phyloP scores from a whole-genome alignment of 2,329 filamentous ascomycete genomes.

The Diaporthe caulivora region DNA sequence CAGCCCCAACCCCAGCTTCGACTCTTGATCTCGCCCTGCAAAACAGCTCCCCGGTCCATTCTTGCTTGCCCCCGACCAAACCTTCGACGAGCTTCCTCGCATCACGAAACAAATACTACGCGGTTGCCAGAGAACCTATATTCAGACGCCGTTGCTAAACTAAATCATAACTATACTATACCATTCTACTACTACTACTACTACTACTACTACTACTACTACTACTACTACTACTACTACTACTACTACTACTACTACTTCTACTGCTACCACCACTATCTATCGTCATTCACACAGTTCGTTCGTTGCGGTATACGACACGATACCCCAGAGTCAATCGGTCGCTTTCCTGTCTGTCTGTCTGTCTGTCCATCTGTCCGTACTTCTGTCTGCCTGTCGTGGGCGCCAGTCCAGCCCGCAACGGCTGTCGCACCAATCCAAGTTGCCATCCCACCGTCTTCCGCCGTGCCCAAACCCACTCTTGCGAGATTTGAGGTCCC shows the following conservation, averaged over 20 bases:
- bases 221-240: background rate
- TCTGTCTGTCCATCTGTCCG: background rate
- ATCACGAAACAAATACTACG: background rate
- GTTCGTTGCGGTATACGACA: background rate
- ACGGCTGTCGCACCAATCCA: slow-evolving; percentile 32
- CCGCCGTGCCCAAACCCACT: slow-evolving; percentile 13
- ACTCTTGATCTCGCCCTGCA: background rate
- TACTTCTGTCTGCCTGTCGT: background rate
- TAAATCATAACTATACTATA: slow-evolving; percentile 17
- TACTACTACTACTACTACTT: too few species aligned
- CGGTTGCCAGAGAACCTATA: background rate
- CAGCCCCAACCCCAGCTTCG: slow-evolving; percentile 6
- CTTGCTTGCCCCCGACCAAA: background rate
- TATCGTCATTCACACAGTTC: background rate
- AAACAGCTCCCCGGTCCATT: slow-evolving; percentile 16
- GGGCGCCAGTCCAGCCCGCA: slow-evolving; percentile 26
- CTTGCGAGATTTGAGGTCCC: slow-evolving; percentile 31
- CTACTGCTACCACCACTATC: background rate
- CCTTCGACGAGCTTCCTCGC: slow-evolving; percentile 9
- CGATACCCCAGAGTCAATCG: slow-evolving; percentile 15
- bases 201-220: background rate
- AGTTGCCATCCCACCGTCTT: slow-evolving; percentile 19
- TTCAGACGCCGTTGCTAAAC: background rate
- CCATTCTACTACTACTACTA: background rate
- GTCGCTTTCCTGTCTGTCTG: slow-evolving; percentile 6